Evolutionary conservation across 2,329 filamentous ascomycete species (phyloP).

Genomic region (Metarhizium brunneum): DNA sequence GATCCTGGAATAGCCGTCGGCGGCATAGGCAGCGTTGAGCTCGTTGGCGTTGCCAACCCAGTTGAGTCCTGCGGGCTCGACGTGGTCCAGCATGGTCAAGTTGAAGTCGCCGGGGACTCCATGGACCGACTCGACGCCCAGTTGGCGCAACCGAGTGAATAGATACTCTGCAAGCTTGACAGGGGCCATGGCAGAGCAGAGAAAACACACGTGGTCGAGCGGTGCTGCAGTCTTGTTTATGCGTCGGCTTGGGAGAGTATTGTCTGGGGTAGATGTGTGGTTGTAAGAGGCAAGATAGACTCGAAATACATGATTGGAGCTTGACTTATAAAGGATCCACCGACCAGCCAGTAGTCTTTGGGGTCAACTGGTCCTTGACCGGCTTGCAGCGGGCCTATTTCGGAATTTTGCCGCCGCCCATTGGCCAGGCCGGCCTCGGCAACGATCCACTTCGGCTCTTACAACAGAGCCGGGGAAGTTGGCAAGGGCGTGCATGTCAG

Average conservation of each 20-base stretch:
- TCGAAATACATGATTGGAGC: neutral
- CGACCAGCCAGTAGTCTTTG: too few relatives aligned
- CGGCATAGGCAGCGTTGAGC: conserved; percentile 47
- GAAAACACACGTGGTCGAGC: neutral
- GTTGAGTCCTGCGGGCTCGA: conserved; percentile 24
- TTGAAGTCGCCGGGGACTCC: conserved; percentile 38
- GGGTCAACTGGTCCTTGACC: conserved; percentile 1
- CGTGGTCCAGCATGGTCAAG: conserved; percentile 26
- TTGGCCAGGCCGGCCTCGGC: neutral
- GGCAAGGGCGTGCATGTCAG: too few relatives aligned
- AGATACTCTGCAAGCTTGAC: conserved; percentile 34
- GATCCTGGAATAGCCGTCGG: conserved; percentile 47
- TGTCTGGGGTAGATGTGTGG: neutral
- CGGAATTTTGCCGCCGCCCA: neutral
- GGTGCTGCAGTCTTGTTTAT: neutral
- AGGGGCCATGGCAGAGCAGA: conserved; percentile 1
- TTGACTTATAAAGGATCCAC: neutral
- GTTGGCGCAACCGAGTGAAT: conserved; percentile 47
- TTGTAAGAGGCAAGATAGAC: neutral
- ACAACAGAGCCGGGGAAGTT: neutral
- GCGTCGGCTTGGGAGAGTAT: neutral
- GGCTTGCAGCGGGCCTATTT: conserved; percentile 1
- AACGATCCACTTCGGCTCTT: neutral
- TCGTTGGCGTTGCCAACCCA: conserved; percentile 49
- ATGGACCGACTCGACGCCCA: conserved; percentile 48